These are phyloP conservation scores for Penicillium sp. DNA, from an alignment of 2,329 filamentous ascomycete genomes.

Conservation along the genomic window DNA sequence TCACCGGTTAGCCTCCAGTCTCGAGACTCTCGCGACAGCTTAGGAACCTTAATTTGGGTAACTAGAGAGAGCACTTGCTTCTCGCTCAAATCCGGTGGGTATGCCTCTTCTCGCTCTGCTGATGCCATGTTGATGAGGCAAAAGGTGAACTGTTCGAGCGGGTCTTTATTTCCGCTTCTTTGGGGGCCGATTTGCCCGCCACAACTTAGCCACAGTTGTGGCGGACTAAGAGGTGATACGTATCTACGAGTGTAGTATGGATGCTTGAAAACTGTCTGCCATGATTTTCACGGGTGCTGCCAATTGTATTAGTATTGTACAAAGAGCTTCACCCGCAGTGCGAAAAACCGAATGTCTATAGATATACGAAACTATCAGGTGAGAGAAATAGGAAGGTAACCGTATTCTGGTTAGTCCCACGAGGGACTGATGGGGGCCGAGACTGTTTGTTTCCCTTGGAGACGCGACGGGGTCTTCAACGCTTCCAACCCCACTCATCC, in stretches of 20 bases:
- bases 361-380: too few species aligned
- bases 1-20: neutral
- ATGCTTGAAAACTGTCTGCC: too few species aligned
- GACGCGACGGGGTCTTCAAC: too few species aligned
- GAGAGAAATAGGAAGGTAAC: too few species aligned
- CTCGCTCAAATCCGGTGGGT: conserved; percentile 34
- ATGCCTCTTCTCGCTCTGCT: conserved; percentile 1
- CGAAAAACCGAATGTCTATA: too few species aligned
- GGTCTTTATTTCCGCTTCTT: neutral
- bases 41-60: conserved; percentile 25
- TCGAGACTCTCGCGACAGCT: neutral
- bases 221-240: neutral
- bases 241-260: neutral
- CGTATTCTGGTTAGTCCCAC: too few species aligned
- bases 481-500: too few species aligned
- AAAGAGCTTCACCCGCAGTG: too few species aligned
- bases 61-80: conserved; percentile 28
- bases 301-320: too few species aligned
- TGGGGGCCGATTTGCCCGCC: neutral
- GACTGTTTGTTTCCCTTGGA: too few species aligned
- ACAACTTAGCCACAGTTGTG: neutral
- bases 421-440: too few species aligned
- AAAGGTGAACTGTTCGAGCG: neutral
- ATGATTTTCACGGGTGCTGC: too few species aligned
- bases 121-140: neutral